Percentiles rank a stretch among this genome's conserved stretches.
phyloP scores from a whole-genome alignment of 2,329 filamentous ascomycete genomes.

The Pyrenochaeta sp. region DNA sequence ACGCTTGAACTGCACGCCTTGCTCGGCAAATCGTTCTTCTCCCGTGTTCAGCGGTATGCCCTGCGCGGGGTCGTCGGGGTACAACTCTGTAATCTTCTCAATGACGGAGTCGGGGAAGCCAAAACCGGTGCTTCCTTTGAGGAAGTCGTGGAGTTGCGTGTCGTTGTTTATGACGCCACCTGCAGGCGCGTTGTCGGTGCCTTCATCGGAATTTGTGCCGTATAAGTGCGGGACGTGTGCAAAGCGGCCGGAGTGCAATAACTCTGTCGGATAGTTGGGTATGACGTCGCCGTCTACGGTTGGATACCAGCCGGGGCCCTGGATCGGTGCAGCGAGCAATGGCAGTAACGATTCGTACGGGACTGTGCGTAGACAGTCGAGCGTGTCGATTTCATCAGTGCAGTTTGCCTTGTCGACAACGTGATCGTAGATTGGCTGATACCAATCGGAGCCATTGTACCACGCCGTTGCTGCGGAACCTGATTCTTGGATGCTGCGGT shows the following conservation, averaged over 20 bases:
- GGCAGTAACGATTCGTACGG: conserved; percentile 67
- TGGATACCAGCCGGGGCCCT: conserved; percentile 53
- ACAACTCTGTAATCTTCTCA: conserved; percentile 42
- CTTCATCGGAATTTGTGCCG: conserved; percentile 73
- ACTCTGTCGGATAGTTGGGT: conserved; percentile 60
- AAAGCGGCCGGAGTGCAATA: conserved; percentile 66
- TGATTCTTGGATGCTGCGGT: conserved; percentile 49
- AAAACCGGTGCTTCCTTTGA: conserved; percentile 45
- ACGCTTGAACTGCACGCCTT: conserved; percentile 62
- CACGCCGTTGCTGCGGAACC: conserved; percentile 50
- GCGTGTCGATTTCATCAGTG: conserved; percentile 52
- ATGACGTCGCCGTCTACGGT: conserved; percentile 67
- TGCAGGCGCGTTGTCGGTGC: conserved; percentile 63
- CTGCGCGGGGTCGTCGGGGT: conserved; percentile 44
- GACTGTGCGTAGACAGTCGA: conserved; percentile 64
- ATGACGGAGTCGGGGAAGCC: conserved; percentile 42
- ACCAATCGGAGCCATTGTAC: conserved; percentile 54
- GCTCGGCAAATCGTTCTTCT: conserved; percentile 38
- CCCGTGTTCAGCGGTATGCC: conserved; percentile 48
- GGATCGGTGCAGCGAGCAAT: conserved; percentile 57
- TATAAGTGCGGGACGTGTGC: conserved; percentile 70
- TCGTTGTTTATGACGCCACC: conserved; percentile 65
- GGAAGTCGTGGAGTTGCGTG: conserved; percentile 54
- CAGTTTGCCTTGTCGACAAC: conserved; percentile 64
- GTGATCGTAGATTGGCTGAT: conserved; percentile 57